These are phyloP conservation scores for Posidonia australis DNA, from an alignment of 106 monocot genomes.

Conservation along the genomic window DNA sequence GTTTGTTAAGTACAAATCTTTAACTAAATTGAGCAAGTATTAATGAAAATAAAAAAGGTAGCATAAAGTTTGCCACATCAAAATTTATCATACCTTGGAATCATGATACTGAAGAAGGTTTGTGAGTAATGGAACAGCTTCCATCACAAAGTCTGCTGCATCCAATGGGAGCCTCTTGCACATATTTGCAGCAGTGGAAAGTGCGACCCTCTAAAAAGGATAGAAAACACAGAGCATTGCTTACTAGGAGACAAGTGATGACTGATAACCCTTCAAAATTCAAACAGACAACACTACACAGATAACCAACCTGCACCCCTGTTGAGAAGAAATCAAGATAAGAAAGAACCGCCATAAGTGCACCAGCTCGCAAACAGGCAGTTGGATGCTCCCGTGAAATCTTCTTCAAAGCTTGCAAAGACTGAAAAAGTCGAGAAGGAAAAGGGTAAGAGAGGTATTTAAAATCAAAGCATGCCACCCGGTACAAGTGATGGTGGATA, in stretches of 20 bases:
- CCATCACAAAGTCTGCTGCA: slow-evolving; percentile 98
- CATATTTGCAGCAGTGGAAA: slow-evolving; percentile 98
- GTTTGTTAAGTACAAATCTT: too few species aligned
- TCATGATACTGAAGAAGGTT: slow-evolving; percentile 89
- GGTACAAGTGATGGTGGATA: too few species aligned
- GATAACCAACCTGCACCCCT: slow-evolving; percentile 72
- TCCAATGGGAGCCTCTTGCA: slow-evolving; percentile 94
- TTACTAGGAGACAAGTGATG: not conserved
- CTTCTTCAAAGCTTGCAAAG: slow-evolving; percentile 98
- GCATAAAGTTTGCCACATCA: too few species aligned
- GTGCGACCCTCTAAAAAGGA: slow-evolving; percentile 69
- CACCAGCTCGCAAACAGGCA: slow-evolving; percentile 93
- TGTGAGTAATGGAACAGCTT: slow-evolving; percentile 88
- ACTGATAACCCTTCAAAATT: not conserved
- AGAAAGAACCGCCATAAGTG: slow-evolving; percentile 96
- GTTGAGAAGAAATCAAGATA: slow-evolving; percentile 98
- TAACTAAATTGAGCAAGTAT: too few species aligned
- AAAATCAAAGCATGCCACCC: too few species aligned
- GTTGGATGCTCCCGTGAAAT: slow-evolving; percentile 95
- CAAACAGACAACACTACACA: too few species aligned
- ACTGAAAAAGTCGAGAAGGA: slow-evolving; percentile 27
- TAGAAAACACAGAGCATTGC: not conserved
- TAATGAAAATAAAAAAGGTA: too few species aligned
- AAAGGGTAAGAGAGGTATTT: not conserved
- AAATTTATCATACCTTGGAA: slow-evolving; percentile 46